Evolutionary conservation across 2,329 filamentous ascomycete species (phyloP), one percentile per base, ranked within the genome.

Genomic region (Ophiostoma populinum): DNA sequence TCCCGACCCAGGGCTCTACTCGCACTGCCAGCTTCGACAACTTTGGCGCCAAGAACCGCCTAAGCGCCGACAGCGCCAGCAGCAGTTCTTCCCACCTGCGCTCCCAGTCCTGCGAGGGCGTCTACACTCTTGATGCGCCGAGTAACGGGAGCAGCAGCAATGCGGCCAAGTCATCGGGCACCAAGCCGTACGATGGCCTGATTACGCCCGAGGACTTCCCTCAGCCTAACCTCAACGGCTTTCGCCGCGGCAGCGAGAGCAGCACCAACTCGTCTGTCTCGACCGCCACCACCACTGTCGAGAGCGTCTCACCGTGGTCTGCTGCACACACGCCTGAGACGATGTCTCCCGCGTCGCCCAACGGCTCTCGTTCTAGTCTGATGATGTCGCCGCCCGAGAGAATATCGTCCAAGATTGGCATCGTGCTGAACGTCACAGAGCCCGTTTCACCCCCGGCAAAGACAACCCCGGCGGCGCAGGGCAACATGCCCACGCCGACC

Each of bases 211-310:
- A 20, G 13, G 19, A 24, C 11, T 13, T 40, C 5, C 24, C 35
- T 1, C 35, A 24, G 2, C 20, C 38, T 5, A 19, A 36, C 2
- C 31, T 26, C 12, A 16, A 22, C 25, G 15, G 21, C 7, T 25
- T 28, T 11, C 33, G 41, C 10, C 34, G 39, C 15, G 34, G 36
- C 19, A 45, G 43, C 11, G 41, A 39, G 19, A 39, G 39, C 35
- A 45, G 41, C 28, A 36, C 38, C 15, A 38, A 32, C 24, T 43
- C 43, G 0, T 19, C 32, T 1, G 28, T 35, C 2, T 40, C 38
- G 4, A 35, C 32, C 24, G 27, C 29, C 24, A 41, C 39, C 2
- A 18, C 35, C 6, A 25, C 36, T 1, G 26, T 35, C 8, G 41
- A 39, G 8, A 16, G 35, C 6, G 13, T 12, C 6, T 40, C 32